Evolutionary conservation across 2,329 filamentous ascomycete genomes (phyloP), one percentile per base, ranked within the genome.

Genomic region (Diplodia corticola): DNA sequence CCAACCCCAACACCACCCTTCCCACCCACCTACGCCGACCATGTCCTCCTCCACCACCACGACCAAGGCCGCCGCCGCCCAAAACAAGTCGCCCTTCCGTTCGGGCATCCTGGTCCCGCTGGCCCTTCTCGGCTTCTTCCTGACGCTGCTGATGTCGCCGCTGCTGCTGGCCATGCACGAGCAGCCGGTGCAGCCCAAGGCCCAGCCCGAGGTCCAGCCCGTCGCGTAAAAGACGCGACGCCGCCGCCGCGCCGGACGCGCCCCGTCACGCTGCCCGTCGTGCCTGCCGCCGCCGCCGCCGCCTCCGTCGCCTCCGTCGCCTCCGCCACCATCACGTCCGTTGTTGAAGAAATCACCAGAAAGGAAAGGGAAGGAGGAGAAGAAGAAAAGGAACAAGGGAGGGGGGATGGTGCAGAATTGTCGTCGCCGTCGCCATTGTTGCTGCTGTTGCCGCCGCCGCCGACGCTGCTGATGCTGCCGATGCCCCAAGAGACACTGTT

Each of bases 141-240:
- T 65, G 51, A 55, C 53, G 37, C 63, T 65, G 15, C 63, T 65
- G 26, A 55, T 65, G 50, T 65, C 63, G 35, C 63, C 63, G 37
- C 50, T 65, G 13, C 50, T 65, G n/a, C 63, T 65, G 37, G 63
- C 63, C 4, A 44, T 65, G 63, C 63, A 65, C 63, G 37, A 54
- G 63, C 63, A 65, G 22, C 63, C 63, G 12, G 17, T 65, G 37
- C 51, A 46, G 22, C 63, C 63, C 37, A 65, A 65, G 50, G 33
- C 37, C 5, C 51, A 48, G 13, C 63, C 50, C 1, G 63, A 55
- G 24, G 37, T 12, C 17, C 40, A 65, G 35, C n/a, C 17, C 51
- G 63, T 49, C 51, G 63, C 63, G 24, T 65, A 57, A 65, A n/a
- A n/a, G 2, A 20, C 37, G 40, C 12, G 40, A 44, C 40, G 40